phyloP scores from a whole-genome alignment of 306 rosid genomes.

The Vigna radiata region DNA sequence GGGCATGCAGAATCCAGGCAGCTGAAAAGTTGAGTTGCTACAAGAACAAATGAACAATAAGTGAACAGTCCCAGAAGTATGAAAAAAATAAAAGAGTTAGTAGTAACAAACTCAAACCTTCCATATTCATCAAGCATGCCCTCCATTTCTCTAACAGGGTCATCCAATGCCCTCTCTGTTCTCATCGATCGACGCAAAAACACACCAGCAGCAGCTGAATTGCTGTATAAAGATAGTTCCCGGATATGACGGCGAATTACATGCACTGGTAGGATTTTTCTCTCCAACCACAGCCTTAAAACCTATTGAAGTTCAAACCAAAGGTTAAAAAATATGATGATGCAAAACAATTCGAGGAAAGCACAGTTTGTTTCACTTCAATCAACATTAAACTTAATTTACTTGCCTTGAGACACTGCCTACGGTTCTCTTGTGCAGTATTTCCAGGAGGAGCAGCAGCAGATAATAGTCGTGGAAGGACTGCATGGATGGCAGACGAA shows the following conservation, averaged over 20 bases:
- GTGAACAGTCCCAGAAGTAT: slow-evolving; percentile 17
- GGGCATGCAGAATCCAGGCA: slow-evolving; percentile 96
- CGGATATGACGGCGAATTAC: slow-evolving; percentile 80
- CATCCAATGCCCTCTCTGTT: slow-evolving; percentile 90
- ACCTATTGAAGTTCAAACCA: slow-evolving; percentile 61
- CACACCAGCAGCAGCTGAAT: slow-evolving; percentile 66
- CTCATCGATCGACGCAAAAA: slow-evolving; percentile 75
- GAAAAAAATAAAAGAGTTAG: background rate
- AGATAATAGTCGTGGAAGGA: slow-evolving; percentile 76
- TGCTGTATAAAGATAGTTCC: slow-evolving; percentile 65
- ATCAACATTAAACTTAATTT: slow-evolving; percentile 10
- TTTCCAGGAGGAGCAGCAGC: slow-evolving; percentile 96
- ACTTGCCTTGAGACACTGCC: slow-evolving; percentile 95
- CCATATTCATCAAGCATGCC: slow-evolving; percentile 99
- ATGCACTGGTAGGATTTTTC: slow-evolving; percentile 80
- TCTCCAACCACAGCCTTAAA: slow-evolving; percentile 86
- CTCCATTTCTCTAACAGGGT: slow-evolving; percentile 98
- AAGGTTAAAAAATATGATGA: slow-evolving; percentile 30
- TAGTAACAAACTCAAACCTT: slow-evolving; percentile 70
- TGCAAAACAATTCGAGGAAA: slow-evolving; percentile 32
- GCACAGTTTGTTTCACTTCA: slow-evolving; percentile 2
- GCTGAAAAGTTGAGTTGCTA: slow-evolving; percentile 95
- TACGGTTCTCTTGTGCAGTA: slow-evolving; percentile 77
- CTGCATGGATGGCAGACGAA: slow-evolving; percentile 77
- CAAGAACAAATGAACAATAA: slow-evolving; percentile 45